Evolutionary conservation across 2,329 filamentous ascomycete species (phyloP).

Genomic region (Cladosporium sp.): DNA sequence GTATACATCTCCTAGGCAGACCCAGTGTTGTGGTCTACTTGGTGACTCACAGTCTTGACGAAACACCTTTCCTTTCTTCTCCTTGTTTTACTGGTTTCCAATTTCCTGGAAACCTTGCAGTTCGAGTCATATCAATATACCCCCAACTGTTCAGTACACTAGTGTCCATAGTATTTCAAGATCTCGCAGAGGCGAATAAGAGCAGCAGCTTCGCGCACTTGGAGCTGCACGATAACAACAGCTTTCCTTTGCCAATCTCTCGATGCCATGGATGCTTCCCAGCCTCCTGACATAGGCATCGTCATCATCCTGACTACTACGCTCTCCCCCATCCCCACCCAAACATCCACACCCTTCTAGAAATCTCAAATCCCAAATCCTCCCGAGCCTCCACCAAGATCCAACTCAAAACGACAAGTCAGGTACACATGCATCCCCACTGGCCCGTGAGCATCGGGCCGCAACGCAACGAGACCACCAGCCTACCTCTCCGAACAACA

Average conservation of each 20-base stretch:
- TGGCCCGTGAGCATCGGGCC: slow-evolving; percentile 5
- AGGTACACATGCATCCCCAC: slow-evolving; percentile 6
- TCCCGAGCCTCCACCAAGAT: background rate
- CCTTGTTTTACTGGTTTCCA: background rate
- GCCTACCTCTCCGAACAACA: background rate
- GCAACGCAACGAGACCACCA: background rate
- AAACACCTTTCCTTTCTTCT: background rate
- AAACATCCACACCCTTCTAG: slow-evolving; percentile 1
- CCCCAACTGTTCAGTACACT: background rate
- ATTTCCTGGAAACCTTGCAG: background rate
- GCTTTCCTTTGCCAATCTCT: background rate
- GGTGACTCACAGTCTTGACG: background rate
- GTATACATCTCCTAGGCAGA: slow-evolving; percentile 56
- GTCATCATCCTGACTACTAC: background rate
- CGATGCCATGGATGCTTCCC: too few species aligned
- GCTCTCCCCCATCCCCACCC: background rate
- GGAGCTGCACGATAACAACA: too few species aligned
- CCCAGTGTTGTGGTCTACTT: background rate
- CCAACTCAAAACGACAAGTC: too few species aligned
- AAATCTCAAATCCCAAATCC: slow-evolving; percentile 1
- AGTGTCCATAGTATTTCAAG: too few species aligned
- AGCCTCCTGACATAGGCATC: background rate
- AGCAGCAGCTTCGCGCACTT: too few species aligned
- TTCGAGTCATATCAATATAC: background rate
- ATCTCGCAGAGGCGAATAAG: too few species aligned